Base-by-base conservation (phyloP, 495 filamentous ascomycete genomes). In the Penicillium paradoxum region DNA sequence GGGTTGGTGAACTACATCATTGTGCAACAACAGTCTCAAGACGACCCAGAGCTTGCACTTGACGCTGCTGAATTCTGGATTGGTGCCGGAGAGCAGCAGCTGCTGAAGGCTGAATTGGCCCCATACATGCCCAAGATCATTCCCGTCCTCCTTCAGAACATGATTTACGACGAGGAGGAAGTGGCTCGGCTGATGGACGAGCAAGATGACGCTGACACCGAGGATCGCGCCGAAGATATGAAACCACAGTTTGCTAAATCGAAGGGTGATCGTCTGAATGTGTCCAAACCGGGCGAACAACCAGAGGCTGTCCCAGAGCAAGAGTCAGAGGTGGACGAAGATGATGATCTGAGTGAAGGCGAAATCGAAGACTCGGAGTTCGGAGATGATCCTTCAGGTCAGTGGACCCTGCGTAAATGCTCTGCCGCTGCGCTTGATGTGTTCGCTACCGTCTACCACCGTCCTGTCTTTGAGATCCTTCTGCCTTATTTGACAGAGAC, bases 1-100 rank as follows among this genome's bases (percentile, higher is more conserved):
- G 93, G 89, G 1, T 76, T 99, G 48, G 91, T 97, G 25, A 87
- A 91, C 64, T 99, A 96, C 67, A 96, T 96, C 70, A 78, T 96
- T 53, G 72, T 83, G 22, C 92, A 97, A 66, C 93, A 98, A 67
- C 80, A 84, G 59, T 89, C 84, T 52, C 71, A 72, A 36, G 88
- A 93, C 27, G 91, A 96, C 58, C 88, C 90, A 44, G 93, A 97
- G 44, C 79, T 97, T 43, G 90, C 91, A 37, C 83, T 93, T 32
- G 93, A 97, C 67, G 93, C 93, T 14, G 92, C 95, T 7, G 93
- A 97, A 69, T 99, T 99, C 64, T 99, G 92, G 90, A 82, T 99
- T 43, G 87, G 88, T 44, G 84, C 96, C 27, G 91, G 91, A 24
- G 95, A 96, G 67, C 89, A 96, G 64, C 77, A 85, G 32, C 79